Evolutionary conservation across 2,329 filamentous ascomycete genomes (phyloP).

Genomic region (Diatrype stigma): DNA sequence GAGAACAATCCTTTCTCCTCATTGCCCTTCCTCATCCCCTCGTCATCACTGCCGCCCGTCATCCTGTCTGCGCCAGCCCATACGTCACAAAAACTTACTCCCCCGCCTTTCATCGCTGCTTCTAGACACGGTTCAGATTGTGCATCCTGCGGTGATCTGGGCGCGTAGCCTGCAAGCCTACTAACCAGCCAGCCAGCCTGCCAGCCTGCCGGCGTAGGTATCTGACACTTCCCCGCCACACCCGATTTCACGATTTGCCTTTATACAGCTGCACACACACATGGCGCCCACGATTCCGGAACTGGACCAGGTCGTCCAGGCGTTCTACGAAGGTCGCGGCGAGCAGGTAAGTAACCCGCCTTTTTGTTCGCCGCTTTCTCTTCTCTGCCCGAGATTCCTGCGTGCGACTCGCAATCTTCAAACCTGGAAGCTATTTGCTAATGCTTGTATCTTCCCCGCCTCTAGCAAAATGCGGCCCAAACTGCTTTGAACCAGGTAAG

Average conservation of each 20-base stretch:
- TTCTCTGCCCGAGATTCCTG: not conserved
- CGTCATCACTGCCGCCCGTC: not conserved
- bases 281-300: constrained; percentile 80
- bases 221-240: constrained; percentile 12
- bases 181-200: too few species aligned
- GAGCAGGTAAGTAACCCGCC: constrained; percentile 67
- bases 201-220: constrained; percentile 9
- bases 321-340: constrained; percentile 96
- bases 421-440: constrained; percentile 10
- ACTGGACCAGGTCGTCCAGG: constrained; percentile 92
- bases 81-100: not conserved
- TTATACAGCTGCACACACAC: constrained; percentile 9
- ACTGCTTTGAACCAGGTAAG: constrained; percentile 86
- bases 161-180: constrained; percentile 10
- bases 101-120: not conserved
- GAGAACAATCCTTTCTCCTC: not conserved
- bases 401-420: too few species aligned
- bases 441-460: constrained; percentile 26
- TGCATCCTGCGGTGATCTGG: constrained; percentile 8
- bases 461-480: constrained; percentile 93
- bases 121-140: not conserved
- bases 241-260: constrained; percentile 4
- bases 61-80: not conserved
- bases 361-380: not conserved
- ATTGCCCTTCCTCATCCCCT: not conserved